A percentile compares a stretch with the other conserved stretches of the same genome.
phyloP scores from a whole-genome alignment of 768 basidiomycete species.

The Russula lepida region DNA sequence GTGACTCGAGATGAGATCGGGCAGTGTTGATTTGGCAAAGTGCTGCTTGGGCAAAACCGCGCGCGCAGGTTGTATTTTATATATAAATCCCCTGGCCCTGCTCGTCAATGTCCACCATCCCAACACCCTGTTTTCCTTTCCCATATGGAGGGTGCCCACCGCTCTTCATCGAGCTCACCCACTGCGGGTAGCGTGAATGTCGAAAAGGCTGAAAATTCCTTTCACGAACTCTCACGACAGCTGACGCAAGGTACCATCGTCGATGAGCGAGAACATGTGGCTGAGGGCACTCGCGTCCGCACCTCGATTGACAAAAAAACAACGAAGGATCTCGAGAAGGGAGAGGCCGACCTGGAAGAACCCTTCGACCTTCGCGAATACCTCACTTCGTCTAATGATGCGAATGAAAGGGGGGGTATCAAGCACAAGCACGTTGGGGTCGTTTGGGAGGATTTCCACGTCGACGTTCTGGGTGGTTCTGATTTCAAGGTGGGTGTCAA shows the following conservation, averaged over 20 bases:
- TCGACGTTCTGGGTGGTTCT: slow-evolving; percentile 52
- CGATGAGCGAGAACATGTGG: neutral
- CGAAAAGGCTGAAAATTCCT: slow-evolving; percentile 7
- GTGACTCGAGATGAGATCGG: slow-evolving; percentile 1
- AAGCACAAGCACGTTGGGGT: slow-evolving; percentile 74
- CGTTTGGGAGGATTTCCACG: slow-evolving; percentile 62
- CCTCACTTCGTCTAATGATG: slow-evolving; percentile 59
- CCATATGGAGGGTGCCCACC: neutral
- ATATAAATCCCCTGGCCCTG: neutral
- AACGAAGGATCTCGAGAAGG: slow-evolving; percentile 34
- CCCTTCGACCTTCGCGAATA: slow-evolving; percentile 65
- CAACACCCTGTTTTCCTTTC: neutral
- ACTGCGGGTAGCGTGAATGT: slow-evolving; percentile 6
- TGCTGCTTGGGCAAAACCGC: neutral
- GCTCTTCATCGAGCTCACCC: slow-evolving; percentile 1
- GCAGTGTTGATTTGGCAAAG: neutral
- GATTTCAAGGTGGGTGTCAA: slow-evolving; percentile 44
- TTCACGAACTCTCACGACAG: slow-evolving; percentile 17
- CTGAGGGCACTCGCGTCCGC: neutral
- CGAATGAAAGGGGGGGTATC: slow-evolving; percentile 57
- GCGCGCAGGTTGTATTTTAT: neutral
- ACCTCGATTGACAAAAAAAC: too few species aligned
- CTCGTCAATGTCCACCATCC: neutral
- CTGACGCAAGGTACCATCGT: slow-evolving; percentile 13
- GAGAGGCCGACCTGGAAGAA: slow-evolving; percentile 31